These are phyloP conservation scores for Alternaria sp. DNA, from an alignment of 2,329 filamentous ascomycete genomes.

Conservation along the genomic window DNA sequence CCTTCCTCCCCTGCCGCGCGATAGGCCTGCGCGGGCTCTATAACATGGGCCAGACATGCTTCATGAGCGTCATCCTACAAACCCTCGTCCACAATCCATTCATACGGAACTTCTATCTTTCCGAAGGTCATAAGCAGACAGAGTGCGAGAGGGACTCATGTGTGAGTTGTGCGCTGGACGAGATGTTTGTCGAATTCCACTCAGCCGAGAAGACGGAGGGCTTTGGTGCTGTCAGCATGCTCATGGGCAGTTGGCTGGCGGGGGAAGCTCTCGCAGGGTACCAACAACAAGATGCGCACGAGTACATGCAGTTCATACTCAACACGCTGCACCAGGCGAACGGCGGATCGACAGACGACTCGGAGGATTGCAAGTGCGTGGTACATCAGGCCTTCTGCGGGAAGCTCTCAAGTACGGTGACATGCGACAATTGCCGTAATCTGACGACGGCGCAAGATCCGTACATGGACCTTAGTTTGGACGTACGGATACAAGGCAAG, in stretches of 20 bases:
- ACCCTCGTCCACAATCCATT: slow-evolving; percentile 93
- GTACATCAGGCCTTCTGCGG: slow-evolving; percentile 95
- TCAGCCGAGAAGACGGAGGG: slow-evolving; percentile 82
- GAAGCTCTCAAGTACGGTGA: slow-evolving; percentile 87
- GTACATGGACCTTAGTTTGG: slow-evolving; percentile 88
- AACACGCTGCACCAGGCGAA: slow-evolving; percentile 87
- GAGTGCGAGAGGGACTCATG: slow-evolving; percentile 70
- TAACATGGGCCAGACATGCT: slow-evolving; percentile 98
- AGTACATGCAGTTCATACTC: slow-evolving; percentile 94
- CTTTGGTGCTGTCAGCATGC: slow-evolving; percentile 87
- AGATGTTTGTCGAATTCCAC: slow-evolving; percentile 69
- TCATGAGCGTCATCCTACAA: slow-evolving; percentile 95
- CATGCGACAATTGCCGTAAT: slow-evolving; percentile 85
- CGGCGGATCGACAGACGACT: slow-evolving; percentile 59
- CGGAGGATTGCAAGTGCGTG: slow-evolving; percentile 76
- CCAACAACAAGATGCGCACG: slow-evolving; percentile 94
- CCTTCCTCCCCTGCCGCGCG: slow-evolving; percentile 79
- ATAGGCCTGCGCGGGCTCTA: slow-evolving; percentile 91
- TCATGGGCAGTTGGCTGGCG: slow-evolving; percentile 89
- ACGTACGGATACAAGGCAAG: slow-evolving; percentile 77
- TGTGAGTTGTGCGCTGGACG: slow-evolving; percentile 66
- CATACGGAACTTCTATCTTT: slow-evolving; percentile 88
- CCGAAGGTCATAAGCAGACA: slow-evolving; percentile 81
- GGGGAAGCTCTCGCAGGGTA: slow-evolving; percentile 76
- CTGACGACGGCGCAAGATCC: slow-evolving; percentile 84